These are phyloP conservation scores for Annulohypoxylon moriforme DNA, from an alignment of 495 filamentous ascomycete species.

Conservation along the genomic window DNA sequence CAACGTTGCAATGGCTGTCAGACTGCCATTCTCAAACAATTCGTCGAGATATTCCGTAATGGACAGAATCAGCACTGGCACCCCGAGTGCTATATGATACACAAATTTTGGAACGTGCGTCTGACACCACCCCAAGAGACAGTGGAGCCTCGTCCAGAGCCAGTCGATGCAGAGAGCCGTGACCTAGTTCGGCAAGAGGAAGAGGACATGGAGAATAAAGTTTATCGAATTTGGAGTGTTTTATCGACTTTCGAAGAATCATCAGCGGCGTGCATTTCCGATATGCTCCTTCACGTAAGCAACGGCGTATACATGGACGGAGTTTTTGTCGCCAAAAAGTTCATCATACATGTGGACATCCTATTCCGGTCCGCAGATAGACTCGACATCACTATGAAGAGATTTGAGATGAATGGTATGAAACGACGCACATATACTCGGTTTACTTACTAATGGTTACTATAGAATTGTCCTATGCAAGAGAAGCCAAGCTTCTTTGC, in stretches of 20 bases:
- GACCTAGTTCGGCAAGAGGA: slow-evolving; percentile 83
- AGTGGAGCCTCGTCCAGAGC: slow-evolving; percentile 49
- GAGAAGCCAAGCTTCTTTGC: slow-evolving; percentile 96
- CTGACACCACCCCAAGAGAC: slow-evolving; percentile 64
- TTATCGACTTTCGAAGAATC: slow-evolving; percentile 97
- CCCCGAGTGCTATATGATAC: slow-evolving; percentile 99
- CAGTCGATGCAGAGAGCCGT: slow-evolving; percentile 79
- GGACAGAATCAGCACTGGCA: slow-evolving; percentile 99
- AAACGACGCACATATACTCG: slow-evolving; percentile 8
- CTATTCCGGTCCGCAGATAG: slow-evolving; percentile 90
- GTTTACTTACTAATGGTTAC: slow-evolving; percentile 30
- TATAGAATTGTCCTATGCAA: slow-evolving; percentile 85
- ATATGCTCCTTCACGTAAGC: slow-evolving; percentile 99
- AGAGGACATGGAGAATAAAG: slow-evolving; percentile 96
- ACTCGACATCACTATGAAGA: slow-evolving; percentile 76
- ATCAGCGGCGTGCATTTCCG: slow-evolving; percentile 96
- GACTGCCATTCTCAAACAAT: slow-evolving; percentile 98
- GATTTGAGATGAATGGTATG: slow-evolving; percentile 79
- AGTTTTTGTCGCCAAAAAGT: slow-evolving; percentile 93
- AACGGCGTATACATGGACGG: slow-evolving; percentile 97
- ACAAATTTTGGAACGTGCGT: slow-evolving; percentile 99
- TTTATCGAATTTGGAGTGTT: slow-evolving; percentile 98
- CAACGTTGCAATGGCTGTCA: slow-evolving; percentile 97
- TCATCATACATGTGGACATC: slow-evolving; percentile 95
- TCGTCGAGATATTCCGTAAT: slow-evolving; percentile 98